Evolutionary conservation across 2,329 filamentous ascomycete species (phyloP), one percentile per base, ranked within the genome.

Genomic region (Monosporascus sp.): DNA sequence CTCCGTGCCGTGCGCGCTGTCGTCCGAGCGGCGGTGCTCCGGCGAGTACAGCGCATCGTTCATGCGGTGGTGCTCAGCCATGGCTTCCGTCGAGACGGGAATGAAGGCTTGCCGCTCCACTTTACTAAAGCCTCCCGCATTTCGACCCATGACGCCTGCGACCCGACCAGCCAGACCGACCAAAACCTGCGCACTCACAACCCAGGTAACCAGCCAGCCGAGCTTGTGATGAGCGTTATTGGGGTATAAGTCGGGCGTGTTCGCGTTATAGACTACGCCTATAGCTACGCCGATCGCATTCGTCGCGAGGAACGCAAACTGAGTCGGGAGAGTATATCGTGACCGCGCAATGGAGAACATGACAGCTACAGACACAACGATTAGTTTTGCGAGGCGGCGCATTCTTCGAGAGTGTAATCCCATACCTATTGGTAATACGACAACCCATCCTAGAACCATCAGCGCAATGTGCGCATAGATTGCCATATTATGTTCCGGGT

Each of bases 171-270:
- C 71, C 51, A 90, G 67, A 48, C 83, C 82, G 66, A 96, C 74
- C 39, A 87, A 62, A 17, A 87, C 78, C 72, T 96, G 93, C 0
- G 80, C 83, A 50, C 77, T 78, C 11, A 88, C 77, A 4, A 92
- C 75, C 76, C 83, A 88, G 3, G 88, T 93, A 31, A 87, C 79
- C 42, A 89, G 77, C 93, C 93, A 97, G 51, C 91, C 91, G 44
- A 93, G 79, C 68, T 89, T 91, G 73, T 91, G 85, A 69, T 97
- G 92, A n/a, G 87, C 82, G 66, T 96, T 96, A 66, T 88, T 86
- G 34, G 85, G 84, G 67, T 96, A 97, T 22, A 97, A 74, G 65
- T 96, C 89, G 1, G 91, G 90, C 0, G 90, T 96, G 57, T 81
- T 84, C 53, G 81, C 78, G 67, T 94, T 90, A 75, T 96, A 96